A percentile compares a stretch with the other conserved stretches of the same genome.
These are phyloP conservation scores for Aspergillus saccharolyticus DNA, from an alignment of 495 filamentous ascomycete species.

Conservation along the genomic window DNA sequence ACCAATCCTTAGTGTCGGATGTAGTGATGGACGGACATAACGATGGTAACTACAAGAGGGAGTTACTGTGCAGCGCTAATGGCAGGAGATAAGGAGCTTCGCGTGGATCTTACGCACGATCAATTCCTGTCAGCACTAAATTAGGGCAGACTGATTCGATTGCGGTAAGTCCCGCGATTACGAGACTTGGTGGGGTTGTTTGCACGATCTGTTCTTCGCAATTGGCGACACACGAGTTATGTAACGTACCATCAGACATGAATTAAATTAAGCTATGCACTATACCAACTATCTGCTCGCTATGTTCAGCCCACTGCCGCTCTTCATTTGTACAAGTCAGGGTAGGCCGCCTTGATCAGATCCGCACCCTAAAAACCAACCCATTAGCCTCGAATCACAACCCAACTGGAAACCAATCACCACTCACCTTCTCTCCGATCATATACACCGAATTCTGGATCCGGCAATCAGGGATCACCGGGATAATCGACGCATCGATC, in stretches of 20 bases:
- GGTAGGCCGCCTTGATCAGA: conserved; percentile 35
- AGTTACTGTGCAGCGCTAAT: too few species aligned
- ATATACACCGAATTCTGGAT: conserved; percentile 42
- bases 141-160: too few species aligned
- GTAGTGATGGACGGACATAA: background rate
- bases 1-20: background rate
- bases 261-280: too few species aligned
- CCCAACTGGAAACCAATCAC: too few species aligned
- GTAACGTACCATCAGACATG: too few species aligned
- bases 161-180: too few species aligned
- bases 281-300: too few species aligned
- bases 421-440: conserved; percentile 42
- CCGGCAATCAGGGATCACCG: conserved; percentile 20
- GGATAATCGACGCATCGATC: conserved; percentile 28
- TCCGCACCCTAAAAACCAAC: conserved; percentile 30
- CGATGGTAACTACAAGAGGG: background rate
- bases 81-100: background rate
- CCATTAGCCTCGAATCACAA: too few species aligned
- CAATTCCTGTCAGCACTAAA: background rate
- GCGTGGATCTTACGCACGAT: too few species aligned
- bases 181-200: too few species aligned
- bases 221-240: too few species aligned
- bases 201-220: too few species aligned
- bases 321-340: background rate
- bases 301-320: background rate